Conservation (phyloP, 1,139 yeast species). For the Pneumocystis canis region DNA sequence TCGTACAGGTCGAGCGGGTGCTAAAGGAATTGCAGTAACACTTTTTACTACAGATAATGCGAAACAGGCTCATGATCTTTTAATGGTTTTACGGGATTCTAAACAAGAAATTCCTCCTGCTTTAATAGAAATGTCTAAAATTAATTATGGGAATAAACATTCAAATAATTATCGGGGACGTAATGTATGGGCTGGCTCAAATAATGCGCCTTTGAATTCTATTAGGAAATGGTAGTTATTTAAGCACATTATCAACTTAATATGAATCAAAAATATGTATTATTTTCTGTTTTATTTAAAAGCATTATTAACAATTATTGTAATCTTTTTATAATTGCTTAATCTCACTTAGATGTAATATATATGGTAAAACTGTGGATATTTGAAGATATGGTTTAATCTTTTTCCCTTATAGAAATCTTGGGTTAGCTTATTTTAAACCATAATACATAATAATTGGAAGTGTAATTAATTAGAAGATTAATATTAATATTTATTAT, state of each 20-base stretch:
- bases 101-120: conserved; percentile 62
- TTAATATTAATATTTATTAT: no score
- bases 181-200: conserved; percentile 11
- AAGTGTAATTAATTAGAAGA: no score
- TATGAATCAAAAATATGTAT: background rate
- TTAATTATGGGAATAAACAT: conserved; percentile 35
- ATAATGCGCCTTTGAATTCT: background rate
- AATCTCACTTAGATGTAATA: background rate
- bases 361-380: background rate
- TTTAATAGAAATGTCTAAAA: conserved; percentile 31
- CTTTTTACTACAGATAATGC: conserved; percentile 81
- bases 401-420: no score
- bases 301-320: no score
- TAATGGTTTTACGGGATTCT: conserved; percentile 88
- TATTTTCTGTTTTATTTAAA: no score
- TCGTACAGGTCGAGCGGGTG: conserved; percentile 99
- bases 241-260: background rate
- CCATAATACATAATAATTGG: no score
- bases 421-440: no score
- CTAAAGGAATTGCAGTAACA: conserved; percentile 87
- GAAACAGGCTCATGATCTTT: conserved; percentile 78
- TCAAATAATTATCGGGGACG: conserved; percentile 35
- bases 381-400: no score
- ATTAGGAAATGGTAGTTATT: background rate
- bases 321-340: background rate